Conservation (phyloP, 2,329 filamentous ascomycete genomes). For the Tolypocladium ovalisporum region DNA sequence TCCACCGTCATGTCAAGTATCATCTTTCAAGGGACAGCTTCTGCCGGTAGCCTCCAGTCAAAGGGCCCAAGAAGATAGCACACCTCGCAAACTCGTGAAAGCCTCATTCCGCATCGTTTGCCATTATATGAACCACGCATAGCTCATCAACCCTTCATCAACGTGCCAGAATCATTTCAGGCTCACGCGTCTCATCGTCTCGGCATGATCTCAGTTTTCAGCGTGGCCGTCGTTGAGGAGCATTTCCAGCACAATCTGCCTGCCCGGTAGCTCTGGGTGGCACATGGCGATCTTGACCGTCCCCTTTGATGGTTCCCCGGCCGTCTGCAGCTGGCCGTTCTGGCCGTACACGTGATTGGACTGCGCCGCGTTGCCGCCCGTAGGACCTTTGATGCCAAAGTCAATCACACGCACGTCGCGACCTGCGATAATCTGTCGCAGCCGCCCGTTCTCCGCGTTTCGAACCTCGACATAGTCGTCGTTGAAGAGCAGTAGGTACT, state of each 20-base stretch:
- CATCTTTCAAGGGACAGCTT: no score
- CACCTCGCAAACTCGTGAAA: not conserved
- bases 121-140: not conserved
- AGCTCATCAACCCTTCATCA: not conserved
- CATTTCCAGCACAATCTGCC: slow-evolving; percentile 86
- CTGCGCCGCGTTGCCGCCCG: slow-evolving; percentile 33
- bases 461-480: slow-evolving; percentile 94
- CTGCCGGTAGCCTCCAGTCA: no score
- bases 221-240: slow-evolving; percentile 77
- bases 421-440: slow-evolving; percentile 90
- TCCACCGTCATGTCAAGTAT: not conserved
- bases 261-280: slow-evolving; percentile 75
- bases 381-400: slow-evolving; percentile 60
- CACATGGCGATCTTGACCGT: slow-evolving; percentile 94
- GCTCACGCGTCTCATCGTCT: not conserved
- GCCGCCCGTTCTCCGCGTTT: slow-evolving; percentile 87
- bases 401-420: slow-evolving; percentile 85
- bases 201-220: slow-evolving; percentile 19
- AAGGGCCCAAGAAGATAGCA: not conserved
- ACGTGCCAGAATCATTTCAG: slow-evolving; percentile 1
- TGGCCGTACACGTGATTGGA: slow-evolving; percentile 21
- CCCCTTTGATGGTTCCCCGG: slow-evolving; percentile 44
- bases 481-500: slow-evolving; percentile 88
- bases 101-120: not conserved
- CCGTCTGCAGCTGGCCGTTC: slow-evolving; percentile 22